Evolutionary conservation across 1,284 basidiomycete species (phyloP).

Genomic region (Cryptococcus hybrid): DNA sequence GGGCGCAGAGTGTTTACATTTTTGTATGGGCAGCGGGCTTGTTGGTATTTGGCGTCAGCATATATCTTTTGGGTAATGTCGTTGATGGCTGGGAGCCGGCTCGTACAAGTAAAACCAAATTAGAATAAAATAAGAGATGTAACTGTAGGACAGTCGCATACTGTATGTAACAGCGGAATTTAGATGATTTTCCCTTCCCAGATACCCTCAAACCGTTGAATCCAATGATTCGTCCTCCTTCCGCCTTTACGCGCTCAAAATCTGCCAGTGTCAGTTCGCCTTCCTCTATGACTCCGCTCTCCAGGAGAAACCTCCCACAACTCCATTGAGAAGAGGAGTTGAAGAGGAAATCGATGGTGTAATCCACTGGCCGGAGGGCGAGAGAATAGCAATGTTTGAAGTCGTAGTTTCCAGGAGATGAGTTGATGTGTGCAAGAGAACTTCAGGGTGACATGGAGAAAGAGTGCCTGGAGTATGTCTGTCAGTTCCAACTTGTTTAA

Average conservation of each 20-base stretch:
- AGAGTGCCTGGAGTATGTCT: neutral
- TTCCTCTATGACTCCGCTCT: slow-evolving; percentile 22
- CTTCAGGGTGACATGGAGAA: slow-evolving; percentile 25
- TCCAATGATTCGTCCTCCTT: slow-evolving; percentile 32
- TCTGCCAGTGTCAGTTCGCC: slow-evolving; percentile 28
- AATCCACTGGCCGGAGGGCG: slow-evolving; percentile 25
- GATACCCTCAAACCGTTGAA: slow-evolving; percentile 39
- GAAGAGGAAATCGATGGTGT: slow-evolving; percentile 23
- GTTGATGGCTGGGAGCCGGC: slow-evolving; percentile 48
- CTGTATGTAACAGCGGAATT: too few relatives aligned
- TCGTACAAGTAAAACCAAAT: neutral
- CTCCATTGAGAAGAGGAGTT: slow-evolving; percentile 34
- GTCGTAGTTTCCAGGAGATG: slow-evolving; percentile 42
- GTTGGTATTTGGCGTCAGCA: slow-evolving; percentile 68
- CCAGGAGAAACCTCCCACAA: slow-evolving; percentile 34
- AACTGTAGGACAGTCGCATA: too few relatives aligned
- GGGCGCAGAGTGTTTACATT: slow-evolving; percentile 69
- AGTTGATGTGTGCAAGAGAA: slow-evolving; percentile 22
- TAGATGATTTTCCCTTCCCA: neutral
- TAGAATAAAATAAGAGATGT: too few relatives aligned
- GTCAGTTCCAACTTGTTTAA: neutral
- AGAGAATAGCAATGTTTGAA: slow-evolving; percentile 40
- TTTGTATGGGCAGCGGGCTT: slow-evolving; percentile 73
- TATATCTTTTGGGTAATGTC: slow-evolving; percentile 68
- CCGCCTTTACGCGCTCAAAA: slow-evolving; percentile 13